These are phyloP conservation scores for Talaromyces atroroseus DNA, from an alignment of 2,329 filamentous ascomycete genomes.

Conservation along the genomic window DNA sequence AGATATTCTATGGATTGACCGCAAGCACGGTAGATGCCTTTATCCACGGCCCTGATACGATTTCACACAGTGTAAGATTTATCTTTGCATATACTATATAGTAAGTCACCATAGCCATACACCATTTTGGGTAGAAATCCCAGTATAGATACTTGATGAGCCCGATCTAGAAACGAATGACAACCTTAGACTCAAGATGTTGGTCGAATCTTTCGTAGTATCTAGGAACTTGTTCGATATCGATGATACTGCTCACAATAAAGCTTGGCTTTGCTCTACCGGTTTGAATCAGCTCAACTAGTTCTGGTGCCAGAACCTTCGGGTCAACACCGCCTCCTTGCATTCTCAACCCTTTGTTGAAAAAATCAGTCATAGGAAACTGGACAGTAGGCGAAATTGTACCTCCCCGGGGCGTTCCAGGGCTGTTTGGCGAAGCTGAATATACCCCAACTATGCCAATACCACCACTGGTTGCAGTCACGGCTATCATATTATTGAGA, in stretches of 20 bases:
- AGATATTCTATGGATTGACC: too few relatives aligned
- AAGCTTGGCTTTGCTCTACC: slow-evolving; percentile 25
- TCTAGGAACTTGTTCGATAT: slow-evolving; percentile 26
- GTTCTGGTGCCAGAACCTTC: slow-evolving; percentile 9
- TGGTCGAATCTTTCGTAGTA: slow-evolving; percentile 23
- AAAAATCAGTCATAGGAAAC: slow-evolving; percentile 19
- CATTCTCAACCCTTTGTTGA: slow-evolving; percentile 15
- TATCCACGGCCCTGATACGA: too few relatives aligned
- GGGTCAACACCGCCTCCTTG: slow-evolving; percentile 13
- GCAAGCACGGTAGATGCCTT: too few relatives aligned
- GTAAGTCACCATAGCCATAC: too few relatives aligned
- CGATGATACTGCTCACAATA: slow-evolving; percentile 21
- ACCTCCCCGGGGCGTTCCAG: slow-evolving; percentile 15
- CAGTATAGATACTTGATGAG: too few relatives aligned
- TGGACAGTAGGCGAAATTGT: slow-evolving; percentile 6
- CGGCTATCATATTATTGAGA: slow-evolving; percentile 10
- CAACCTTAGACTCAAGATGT: slow-evolving; percentile 20
- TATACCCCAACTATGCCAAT: slow-evolving; percentile 22
- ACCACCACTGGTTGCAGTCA: slow-evolving; percentile 17
- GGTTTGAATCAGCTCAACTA: slow-evolving; percentile 22
- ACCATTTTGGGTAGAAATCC: too few relatives aligned
- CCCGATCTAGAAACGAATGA: background rate
- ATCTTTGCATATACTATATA: too few relatives aligned
- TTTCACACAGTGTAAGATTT: too few relatives aligned
- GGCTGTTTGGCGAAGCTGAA: slow-evolving; percentile 7